A percentile compares a stretch with the other conserved stretches of the same genome.
These are phyloP conservation scores for Gillenia trifoliata DNA, from an alignment of 306 rosid species.

Conservation along the genomic window DNA sequence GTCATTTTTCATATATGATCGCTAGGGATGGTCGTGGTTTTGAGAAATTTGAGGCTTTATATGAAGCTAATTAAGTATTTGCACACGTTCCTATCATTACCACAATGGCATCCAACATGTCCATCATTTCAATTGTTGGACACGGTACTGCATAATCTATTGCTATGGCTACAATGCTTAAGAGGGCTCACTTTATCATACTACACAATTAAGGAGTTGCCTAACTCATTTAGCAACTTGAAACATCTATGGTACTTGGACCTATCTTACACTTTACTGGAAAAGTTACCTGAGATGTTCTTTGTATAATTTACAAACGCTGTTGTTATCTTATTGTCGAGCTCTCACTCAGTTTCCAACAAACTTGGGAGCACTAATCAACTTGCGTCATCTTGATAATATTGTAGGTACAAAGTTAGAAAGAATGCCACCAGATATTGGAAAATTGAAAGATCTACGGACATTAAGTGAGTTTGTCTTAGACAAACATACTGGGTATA, in stretches of 20 bases:
- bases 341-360: conserved; percentile 9
- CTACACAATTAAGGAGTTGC: neutral
- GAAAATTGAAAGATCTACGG: neutral
- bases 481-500: neutral
- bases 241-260: neutral
- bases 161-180: neutral
- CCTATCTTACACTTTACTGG: neutral
- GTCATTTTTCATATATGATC: neutral
- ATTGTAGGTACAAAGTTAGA: conserved; percentile 1
- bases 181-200: neutral
- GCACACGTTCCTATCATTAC: neutral
- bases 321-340: neutral
- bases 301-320: conserved; percentile 8
- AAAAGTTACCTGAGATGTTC: conserved; percentile 1
- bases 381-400: conserved; percentile 15
- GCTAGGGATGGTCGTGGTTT: neutral
- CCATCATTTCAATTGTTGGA: neutral
- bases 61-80: neutral
- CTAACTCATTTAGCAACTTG: neutral
- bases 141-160: neutral
- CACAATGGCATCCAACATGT: neutral
- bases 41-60: neutral
- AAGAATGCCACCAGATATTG: conserved; percentile 11
- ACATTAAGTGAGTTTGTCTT: neutral
- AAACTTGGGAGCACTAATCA: neutral